phyloP scores from a whole-genome alignment of 345 rosid species.

The Pelargonium nanum region DNA sequence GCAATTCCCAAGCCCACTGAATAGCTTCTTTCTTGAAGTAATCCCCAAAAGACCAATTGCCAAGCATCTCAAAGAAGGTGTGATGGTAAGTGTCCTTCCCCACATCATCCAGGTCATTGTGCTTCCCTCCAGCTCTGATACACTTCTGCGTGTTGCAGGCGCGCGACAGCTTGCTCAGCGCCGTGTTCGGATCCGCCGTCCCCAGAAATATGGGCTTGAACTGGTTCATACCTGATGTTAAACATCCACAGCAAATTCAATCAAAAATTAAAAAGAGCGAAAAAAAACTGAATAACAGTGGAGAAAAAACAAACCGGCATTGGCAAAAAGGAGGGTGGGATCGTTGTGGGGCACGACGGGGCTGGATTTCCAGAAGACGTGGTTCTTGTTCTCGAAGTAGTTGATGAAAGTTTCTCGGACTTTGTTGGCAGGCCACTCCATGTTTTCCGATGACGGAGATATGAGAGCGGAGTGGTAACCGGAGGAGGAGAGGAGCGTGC shows the following conservation, averaged over 20 bases:
- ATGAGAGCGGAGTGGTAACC: not conserved
- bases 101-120: constrained; percentile 94
- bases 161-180: constrained; percentile 59
- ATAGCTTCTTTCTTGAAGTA: constrained; percentile 93
- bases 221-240: constrained; percentile 80
- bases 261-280: constrained; percentile 1
- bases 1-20: constrained; percentile 96
- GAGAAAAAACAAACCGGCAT: constrained; percentile 45
- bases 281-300: not conserved
- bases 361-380: constrained; percentile 77
- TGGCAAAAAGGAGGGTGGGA: constrained; percentile 88
- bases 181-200: constrained; percentile 72
- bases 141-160: constrained; percentile 96
- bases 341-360: constrained; percentile 88
- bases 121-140: constrained; percentile 96
- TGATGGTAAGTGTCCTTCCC: constrained; percentile 98
- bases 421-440: constrained; percentile 55
- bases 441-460: not conserved
- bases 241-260: constrained; percentile 1
- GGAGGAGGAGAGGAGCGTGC: not conserved
- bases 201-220: constrained; percentile 88
- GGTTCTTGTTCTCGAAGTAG: constrained; percentile 56
- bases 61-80: constrained; percentile 99
- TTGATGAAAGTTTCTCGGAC: constrained; percentile 73
- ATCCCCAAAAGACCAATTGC: constrained; percentile 98